Percentiles rank a stretch among this genome's conserved stretches.
Conservation (phyloP, 2,329 filamentous ascomycete genomes). For the Pseudogymnoascus destructans region DNA sequence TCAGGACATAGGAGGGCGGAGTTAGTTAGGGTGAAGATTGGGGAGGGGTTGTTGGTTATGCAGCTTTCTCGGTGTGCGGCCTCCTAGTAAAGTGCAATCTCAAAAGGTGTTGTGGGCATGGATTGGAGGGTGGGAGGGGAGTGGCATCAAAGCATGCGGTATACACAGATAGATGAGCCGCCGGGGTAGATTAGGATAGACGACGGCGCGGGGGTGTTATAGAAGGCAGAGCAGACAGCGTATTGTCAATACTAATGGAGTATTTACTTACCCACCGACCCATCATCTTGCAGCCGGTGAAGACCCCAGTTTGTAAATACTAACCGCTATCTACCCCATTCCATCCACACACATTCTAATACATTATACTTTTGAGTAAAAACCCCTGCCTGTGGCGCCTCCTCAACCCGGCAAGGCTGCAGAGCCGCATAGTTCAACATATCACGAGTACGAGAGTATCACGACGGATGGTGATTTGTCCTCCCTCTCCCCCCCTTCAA, state of each 20-base stretch:
- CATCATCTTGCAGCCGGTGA: neutral
- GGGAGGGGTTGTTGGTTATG: neutral
- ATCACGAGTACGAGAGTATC: neutral
- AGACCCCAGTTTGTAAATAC: neutral
- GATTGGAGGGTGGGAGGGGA: neutral
- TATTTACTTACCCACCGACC: neutral
- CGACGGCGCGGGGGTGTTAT: neutral
- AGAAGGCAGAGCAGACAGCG: neutral
- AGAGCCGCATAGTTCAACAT: neutral
- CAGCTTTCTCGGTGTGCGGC: neutral
- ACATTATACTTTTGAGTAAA: neutral
- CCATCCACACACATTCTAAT: neutral
- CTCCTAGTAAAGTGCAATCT: neutral
- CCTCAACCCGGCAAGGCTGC: neutral
- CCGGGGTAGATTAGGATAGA: neutral
- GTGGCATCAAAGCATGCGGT: neutral
- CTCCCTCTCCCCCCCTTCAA: no score
- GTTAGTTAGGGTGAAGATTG: neutral
- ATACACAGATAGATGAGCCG: neutral
- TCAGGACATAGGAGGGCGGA: neutral
- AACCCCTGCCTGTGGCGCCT: neutral
- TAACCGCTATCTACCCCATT: neutral
- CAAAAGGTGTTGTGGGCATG: neutral
- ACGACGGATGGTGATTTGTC: no score
- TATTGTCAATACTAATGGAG: neutral